Percentiles rank a stretch among this genome's conserved stretches.
Evolutionary conservation across 192 early-diverging fungal genomes (phyloP).

Genomic region (Mortierella antarctica): DNA sequence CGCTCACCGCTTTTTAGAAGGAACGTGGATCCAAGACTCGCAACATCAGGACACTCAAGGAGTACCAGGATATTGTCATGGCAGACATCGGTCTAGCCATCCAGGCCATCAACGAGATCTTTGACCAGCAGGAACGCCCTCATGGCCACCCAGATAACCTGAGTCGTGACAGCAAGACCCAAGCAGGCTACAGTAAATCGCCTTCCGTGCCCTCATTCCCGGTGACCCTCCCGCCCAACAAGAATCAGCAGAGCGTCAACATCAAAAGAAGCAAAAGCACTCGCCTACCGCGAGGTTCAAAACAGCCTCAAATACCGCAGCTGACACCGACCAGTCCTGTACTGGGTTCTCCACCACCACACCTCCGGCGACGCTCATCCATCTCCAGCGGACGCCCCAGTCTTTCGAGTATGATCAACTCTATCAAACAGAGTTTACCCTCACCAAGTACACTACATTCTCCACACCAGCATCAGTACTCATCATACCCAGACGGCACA

Average conservation of each 20-base stretch:
- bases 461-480: constrained; percentile 4
- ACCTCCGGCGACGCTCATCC: constrained; percentile 23
- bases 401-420: constrained; percentile 19
- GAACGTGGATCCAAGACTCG: background rate
- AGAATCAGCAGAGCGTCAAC: background rate
- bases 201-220: background rate
- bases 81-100: constrained; percentile 39
- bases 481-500: constrained; percentile 28
- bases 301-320: background rate
- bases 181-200: constrained; percentile 1
- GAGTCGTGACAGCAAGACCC: constrained; percentile 16
- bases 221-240: constrained; percentile 12
- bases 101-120: constrained; percentile 41
- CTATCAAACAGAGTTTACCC: constrained; percentile 34
- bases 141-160: constrained; percentile 40
- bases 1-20: background rate
- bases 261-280: background rate
- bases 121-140: constrained; percentile 34
- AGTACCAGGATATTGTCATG: constrained; percentile 42
- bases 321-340: background rate
- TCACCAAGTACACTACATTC: constrained; percentile 25
- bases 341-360: background rate
- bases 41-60: constrained; percentile 14
- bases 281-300: background rate
- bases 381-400: constrained; percentile 1